Conservation (phyloP, 768 basidiomycete species). For the Mrakia gelida region DNA sequence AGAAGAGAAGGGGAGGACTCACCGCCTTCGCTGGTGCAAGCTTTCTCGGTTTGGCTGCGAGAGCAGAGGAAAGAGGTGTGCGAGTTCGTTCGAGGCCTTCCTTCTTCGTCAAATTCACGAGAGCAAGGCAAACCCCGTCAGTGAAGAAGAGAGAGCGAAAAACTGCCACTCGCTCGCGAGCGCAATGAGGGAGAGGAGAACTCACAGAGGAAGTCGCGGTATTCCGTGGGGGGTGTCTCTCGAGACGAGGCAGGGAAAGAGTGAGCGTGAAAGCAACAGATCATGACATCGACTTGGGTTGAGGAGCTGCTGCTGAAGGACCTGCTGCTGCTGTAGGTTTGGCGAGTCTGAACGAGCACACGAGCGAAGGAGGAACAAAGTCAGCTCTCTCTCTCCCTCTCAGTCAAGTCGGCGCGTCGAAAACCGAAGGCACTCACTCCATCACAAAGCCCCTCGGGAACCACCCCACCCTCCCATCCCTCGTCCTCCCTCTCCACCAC, state of each 20-base stretch:
- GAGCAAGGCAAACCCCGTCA: too few relatives aligned
- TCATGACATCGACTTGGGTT: background rate
- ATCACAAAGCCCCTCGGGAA: constrained; percentile 85
- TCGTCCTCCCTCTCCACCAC: constrained; percentile 92
- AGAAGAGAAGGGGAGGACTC: background rate
- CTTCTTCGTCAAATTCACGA: too few relatives aligned
- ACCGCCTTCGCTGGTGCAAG: too few relatives aligned
- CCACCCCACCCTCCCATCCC: constrained; percentile 90
- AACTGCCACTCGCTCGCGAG: too few relatives aligned
- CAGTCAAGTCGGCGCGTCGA: background rate
- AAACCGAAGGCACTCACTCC: constrained; percentile 17
- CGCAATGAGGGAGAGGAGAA: too few relatives aligned
- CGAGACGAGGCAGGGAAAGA: too few relatives aligned
- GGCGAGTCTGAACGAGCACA: background rate
- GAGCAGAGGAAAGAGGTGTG: too few relatives aligned
- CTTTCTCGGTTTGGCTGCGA: too few relatives aligned
- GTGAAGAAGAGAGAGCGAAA: too few relatives aligned
- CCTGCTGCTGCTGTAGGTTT: constrained; percentile 2
- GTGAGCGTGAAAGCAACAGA: background rate
- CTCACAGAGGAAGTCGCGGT: background rate
- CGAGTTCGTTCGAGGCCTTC: too few relatives aligned
- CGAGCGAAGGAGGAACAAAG: background rate
- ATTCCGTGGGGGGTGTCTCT: too few relatives aligned
- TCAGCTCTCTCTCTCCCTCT: background rate
- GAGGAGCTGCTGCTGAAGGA: background rate